These are phyloP conservation scores for Monilinia polystroma DNA, from an alignment of 2,329 filamentous ascomycete species.

Conservation along the genomic window DNA sequence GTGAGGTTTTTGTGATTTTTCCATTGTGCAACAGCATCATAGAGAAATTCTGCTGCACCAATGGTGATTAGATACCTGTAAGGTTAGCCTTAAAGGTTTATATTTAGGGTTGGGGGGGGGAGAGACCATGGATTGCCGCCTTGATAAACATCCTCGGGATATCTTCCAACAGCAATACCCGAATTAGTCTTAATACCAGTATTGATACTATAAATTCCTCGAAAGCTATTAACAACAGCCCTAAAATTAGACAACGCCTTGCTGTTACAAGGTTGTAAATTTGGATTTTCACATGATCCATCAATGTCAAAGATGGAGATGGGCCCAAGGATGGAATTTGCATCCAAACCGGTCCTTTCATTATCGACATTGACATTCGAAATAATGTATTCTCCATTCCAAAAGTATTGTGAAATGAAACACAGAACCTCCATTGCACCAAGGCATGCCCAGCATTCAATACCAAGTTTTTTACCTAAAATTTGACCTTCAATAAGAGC, in stretches of 20 bases:
- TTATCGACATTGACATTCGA: slow-evolving; percentile 66
- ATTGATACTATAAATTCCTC: slow-evolving; percentile 65
- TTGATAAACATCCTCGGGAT: slow-evolving; percentile 71
- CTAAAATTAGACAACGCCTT: slow-evolving; percentile 74
- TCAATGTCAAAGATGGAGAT: slow-evolving; percentile 69
- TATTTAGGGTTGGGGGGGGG: not conserved
- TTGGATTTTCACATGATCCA: slow-evolving; percentile 65
- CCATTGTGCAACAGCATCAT: slow-evolving; percentile 74
- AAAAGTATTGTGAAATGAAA: slow-evolving; percentile 69
- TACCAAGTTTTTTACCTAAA: slow-evolving; percentile 62
- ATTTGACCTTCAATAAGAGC: slow-evolving; percentile 62
- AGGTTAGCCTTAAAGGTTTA: not conserved
- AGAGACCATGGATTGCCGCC: slow-evolving; percentile 71
- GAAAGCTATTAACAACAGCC: slow-evolving; percentile 70
- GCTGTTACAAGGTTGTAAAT: slow-evolving; percentile 63
- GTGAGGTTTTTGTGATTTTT: slow-evolving; percentile 58
- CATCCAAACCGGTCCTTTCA: slow-evolving; percentile 66
- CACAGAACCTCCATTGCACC: slow-evolving; percentile 70
- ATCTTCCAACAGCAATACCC: slow-evolving; percentile 66
- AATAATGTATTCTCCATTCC: slow-evolving; percentile 63
- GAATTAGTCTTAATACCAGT: slow-evolving; percentile 55
- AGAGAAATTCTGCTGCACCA: slow-evolving; percentile 76
- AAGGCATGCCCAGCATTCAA: slow-evolving; percentile 59
- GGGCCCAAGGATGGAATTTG: slow-evolving; percentile 64
- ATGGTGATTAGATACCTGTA: slow-evolving; percentile 63